These are phyloP conservation scores for Eugenia klotzschiana DNA, from an alignment of 441 rosid species.

Conservation along the genomic window DNA sequence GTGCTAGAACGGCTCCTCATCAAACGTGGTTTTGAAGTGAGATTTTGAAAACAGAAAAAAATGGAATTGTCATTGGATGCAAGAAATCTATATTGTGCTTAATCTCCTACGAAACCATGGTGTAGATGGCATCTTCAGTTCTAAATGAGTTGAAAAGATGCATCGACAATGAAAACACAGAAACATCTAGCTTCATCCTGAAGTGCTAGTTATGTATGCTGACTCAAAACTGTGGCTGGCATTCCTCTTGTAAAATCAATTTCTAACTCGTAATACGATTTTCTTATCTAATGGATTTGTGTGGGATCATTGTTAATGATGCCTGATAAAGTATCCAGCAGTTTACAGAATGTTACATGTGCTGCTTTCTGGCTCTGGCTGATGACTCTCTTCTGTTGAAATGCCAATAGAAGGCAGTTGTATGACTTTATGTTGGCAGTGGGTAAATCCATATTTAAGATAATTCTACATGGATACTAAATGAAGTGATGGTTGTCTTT, in stretches of 20 bases:
- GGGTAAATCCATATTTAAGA: not conserved
- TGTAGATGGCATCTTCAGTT: not conserved
- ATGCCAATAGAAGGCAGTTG: not conserved
- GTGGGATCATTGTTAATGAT: not conserved
- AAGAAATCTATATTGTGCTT: not conserved
- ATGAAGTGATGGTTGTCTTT: not conserved
- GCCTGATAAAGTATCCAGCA: not conserved
- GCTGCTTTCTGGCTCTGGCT: not conserved
- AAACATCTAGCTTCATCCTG: not conserved
- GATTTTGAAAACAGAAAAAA: not conserved
- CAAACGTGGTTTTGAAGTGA: not conserved
- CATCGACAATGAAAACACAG: not conserved
- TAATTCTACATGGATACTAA: not conserved
- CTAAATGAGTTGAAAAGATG: not conserved
- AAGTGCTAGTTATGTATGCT: not conserved
- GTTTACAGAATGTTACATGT: not conserved
- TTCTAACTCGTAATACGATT: not conserved
- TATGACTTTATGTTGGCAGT: not conserved
- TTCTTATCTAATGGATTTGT: fast-evolving
- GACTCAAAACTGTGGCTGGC: not conserved
- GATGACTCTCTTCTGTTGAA: fast-evolving
- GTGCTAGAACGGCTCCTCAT: fast-evolving
- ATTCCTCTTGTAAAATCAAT: not conserved
- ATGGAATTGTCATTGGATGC: not conserved
- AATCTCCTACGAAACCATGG: not conserved